Evolutionary conservation across 164 flowering plant genomes (phyloP).

Genomic region (Berberis thunbergii): DNA sequence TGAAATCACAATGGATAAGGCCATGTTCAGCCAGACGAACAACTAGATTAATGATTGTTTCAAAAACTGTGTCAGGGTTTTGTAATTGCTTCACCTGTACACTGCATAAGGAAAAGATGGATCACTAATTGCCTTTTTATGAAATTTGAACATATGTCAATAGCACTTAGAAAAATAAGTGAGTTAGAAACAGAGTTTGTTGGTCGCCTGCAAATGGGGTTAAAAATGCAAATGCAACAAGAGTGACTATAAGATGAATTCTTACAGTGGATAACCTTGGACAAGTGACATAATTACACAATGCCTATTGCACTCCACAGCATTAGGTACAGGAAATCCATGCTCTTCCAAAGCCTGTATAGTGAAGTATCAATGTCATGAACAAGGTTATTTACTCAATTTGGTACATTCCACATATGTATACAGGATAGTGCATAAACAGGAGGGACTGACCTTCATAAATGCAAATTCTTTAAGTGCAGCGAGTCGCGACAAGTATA

Average conservation of each 20-base stretch:
- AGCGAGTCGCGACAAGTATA: conserved; percentile 90
- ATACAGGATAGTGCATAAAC: background rate
- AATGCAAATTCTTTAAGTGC: conserved; percentile 92
- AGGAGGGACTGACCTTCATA: conserved; percentile 64
- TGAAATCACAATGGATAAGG: conserved; percentile 95
- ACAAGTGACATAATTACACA: conserved; percentile 94
- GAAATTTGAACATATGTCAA: background rate
- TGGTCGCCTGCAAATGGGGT: too few relatives aligned
- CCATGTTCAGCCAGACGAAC: conserved; percentile 91
- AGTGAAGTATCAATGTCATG: background rate
- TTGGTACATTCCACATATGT: background rate
- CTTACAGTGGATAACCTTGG: conserved; percentile 94
- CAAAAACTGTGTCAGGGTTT: conserved; percentile 77
- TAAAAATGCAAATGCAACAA: too few relatives aligned
- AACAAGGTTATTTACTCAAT: background rate
- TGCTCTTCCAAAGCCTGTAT: conserved; percentile 76
- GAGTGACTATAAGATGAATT: conserved; percentile 5
- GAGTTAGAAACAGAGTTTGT: background rate
- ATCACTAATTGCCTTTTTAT: background rate
- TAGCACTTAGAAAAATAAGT: background rate
- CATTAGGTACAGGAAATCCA: conserved; percentile 87
- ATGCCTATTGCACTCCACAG: conserved; percentile 92
- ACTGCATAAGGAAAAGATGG: conserved; percentile 25
- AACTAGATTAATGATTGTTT: conserved; percentile 65
- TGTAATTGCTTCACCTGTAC: conserved; percentile 85